These are phyloP conservation scores for Schizosaccharomyces cryophilus DNA, from an alignment of 805 yeast genomes.

Conservation along the genomic window DNA sequence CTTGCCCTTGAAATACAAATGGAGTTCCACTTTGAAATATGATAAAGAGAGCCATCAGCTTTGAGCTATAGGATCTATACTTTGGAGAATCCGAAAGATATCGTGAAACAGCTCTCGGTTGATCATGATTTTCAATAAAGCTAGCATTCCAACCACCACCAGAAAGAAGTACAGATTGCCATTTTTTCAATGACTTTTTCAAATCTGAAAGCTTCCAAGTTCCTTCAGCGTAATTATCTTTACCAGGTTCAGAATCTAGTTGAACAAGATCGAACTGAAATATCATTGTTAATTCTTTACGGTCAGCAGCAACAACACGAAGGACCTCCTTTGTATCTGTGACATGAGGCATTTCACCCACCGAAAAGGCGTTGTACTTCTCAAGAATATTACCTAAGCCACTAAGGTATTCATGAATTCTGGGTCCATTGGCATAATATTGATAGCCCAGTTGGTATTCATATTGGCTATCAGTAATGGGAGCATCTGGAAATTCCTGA, in stretches of 20 bases:
- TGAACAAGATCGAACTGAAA: constrained; percentile 11
- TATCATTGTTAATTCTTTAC: constrained; percentile 11
- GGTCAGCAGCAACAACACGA: constrained; percentile 14
- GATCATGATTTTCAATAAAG: constrained; percentile 36
- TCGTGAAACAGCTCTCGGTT: constrained; percentile 28
- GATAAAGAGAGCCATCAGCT: constrained; percentile 25
- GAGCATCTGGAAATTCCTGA: constrained; percentile 24
- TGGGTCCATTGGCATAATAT: constrained; percentile 23
- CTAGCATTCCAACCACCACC: constrained; percentile 35
- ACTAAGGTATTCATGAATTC: constrained; percentile 33
- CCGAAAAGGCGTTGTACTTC: constrained; percentile 29
- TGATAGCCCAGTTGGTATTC: constrained; percentile 19
- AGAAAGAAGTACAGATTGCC: constrained; percentile 4
- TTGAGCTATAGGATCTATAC: constrained; percentile 20
- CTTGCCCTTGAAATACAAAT: constrained; percentile 38
- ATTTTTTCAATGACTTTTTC: constrained; percentile 6
- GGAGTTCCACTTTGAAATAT: constrained; percentile 28
- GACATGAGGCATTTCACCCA: constrained; percentile 29
- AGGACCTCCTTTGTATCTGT: constrained; percentile 21
- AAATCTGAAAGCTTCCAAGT: constrained; percentile 4
- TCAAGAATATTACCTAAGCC: constrained; percentile 24
- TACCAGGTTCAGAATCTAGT: constrained; percentile 4
- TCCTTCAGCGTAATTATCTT: background rate
- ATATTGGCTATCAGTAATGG: constrained; percentile 19
- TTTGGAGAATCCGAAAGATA: constrained; percentile 22